Evolutionary conservation across 2,329 filamentous ascomycete species (phyloP), one percentile per base, ranked within the genome.

Genomic region (Neofusicoccum sp.): DNA sequence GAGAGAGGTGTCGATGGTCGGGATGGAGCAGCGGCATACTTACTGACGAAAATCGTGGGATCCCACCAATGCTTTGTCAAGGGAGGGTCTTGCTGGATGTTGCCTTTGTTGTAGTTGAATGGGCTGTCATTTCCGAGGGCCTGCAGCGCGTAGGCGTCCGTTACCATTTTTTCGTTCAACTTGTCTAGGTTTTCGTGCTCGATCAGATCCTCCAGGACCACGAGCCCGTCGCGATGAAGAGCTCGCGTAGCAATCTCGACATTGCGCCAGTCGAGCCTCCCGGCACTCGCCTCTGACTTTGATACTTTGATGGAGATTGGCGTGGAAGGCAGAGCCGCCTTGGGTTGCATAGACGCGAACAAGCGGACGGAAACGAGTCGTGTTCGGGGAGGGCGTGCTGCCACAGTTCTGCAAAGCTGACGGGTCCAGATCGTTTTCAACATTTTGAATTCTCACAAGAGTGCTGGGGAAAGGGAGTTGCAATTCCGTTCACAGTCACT

Each of bases 101-200:
- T 89, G 1, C 83, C 84, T 52, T 80, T 80, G 68, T 88, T 87
- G 69, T 88, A 88, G 67, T 88, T 88, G 76, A 83, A 89, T 0
- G 84, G 84, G 0, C 82, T 80, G 14, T 84, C 78, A 22, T 86
- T 80, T 1, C 84, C 84, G 36, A 78, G 74, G 0, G 75, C 76
- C 63, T 84, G 83, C 2, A 89, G 76, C 3, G 72, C 69, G 2
- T 77, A 77, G 1, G 86, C 85, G 70, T 89, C 86, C 49, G 83
- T 39, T 1, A 85, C 78, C 86, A 89, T 89, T 66, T 83, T 84
- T 49, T 67, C 65, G 68, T 89, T 88, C 41, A 89, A 74, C 6
- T 69, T 68, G 67, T 88, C 83, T 3, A 89, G 73, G n/a, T 81
- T 71, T 0, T 76, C 69, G 65, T 84, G 81, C 0, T 80, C 77